phyloP scores from a whole-genome alignment of 108 stramenopile species.

The Nannochloropsis oceanica region DNA sequence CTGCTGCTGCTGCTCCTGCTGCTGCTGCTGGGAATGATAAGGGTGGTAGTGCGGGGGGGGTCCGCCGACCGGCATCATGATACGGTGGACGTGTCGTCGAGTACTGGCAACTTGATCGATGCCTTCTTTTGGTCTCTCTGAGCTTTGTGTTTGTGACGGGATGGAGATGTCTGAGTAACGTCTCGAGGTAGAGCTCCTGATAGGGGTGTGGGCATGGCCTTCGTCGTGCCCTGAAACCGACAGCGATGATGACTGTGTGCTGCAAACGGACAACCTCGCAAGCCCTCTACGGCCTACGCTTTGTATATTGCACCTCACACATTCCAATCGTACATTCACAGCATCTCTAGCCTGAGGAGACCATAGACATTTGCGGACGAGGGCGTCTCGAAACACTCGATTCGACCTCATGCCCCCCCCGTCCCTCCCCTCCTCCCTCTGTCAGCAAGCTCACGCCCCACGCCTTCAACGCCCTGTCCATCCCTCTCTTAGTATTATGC shows the following conservation, averaged over 20 bases:
- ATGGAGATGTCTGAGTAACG: no score
- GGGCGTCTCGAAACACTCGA: neutral
- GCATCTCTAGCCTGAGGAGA: neutral
- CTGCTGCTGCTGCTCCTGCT: neutral
- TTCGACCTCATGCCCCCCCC: neutral
- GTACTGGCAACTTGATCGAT: no score
- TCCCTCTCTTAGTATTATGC: neutral
- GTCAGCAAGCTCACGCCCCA: no score
- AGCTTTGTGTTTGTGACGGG: no score
- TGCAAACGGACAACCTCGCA: no score
- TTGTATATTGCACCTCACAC: no score
- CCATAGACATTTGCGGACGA: neutral
- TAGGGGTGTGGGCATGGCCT: no score
- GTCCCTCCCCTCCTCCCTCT: neutral
- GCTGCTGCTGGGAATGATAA: neutral
- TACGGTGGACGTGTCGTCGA: neutral
- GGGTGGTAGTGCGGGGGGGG: neutral
- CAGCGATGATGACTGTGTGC: no score
- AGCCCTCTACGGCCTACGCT: no score
- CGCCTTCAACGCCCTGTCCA: neutral
- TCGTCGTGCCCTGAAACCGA: no score
- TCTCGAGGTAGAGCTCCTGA: no score
- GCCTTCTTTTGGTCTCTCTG: no score
- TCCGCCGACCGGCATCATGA: neutral
- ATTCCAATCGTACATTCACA: neutral